Evolutionary conservation across 148 eudicot genomes (phyloP), one percentile per base, ranked within the genome.

Genomic region (Vaccinium macrocarpon): DNA sequence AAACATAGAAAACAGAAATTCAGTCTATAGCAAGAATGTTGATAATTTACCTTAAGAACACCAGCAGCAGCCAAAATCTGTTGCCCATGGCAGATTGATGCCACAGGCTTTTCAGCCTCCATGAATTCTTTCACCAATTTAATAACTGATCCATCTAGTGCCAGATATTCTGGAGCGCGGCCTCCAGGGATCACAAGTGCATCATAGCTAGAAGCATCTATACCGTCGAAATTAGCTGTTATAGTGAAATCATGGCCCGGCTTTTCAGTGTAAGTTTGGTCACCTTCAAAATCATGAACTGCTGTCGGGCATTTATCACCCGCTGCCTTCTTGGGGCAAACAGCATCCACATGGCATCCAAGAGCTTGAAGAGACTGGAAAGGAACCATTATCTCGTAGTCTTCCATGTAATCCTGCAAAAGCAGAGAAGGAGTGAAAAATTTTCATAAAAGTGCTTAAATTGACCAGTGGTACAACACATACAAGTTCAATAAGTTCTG

Each of bases 61-160:
- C 96, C 98, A 85, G 99, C 99, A 81, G 99, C 99, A 85, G 99
- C 84, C 79, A 97, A 89, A 82, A 97, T 94, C 91, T 97, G 99
- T 87, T 97, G 99, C 53, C 99, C 99, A 83, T 97, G 99, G 91
- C 99, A 97, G 83, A 97, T 97, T 79, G 99, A 97, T 85, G 99
- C 99, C 80, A 97, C 91, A 80, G 98, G 97, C 86, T 97, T 97
- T 84, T 88, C 89, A 50, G 90, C 85, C 83, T 89, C 93, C 97
- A 94, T 94, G 88, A 97, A 97, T 76, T 90, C 85, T 86, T 89
- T 95, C 38, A 93, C 99, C 83, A 97, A 32, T 48, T 90, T 81
- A 51, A 97, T 81, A 81, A 97, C 99, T 46, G 86, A 89, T 61
- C 90, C 96, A 84, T 97, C 91, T 88, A 97, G 88, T 56, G 99